phyloP scores from a whole-genome alignment of 805 yeast genomes.

The Yamadazyma phyllophila region DNA sequence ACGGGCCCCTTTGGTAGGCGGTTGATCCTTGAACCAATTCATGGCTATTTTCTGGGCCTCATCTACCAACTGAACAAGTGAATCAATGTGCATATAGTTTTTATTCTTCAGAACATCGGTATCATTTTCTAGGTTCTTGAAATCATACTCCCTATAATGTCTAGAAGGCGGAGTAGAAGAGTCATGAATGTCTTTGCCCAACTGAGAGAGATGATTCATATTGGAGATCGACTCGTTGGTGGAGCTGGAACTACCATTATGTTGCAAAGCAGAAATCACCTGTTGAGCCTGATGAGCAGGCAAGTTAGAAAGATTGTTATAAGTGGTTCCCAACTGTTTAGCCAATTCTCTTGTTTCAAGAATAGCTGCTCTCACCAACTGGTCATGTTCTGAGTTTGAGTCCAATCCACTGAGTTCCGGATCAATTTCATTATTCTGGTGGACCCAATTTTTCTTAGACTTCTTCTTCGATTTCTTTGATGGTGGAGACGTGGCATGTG shows the following conservation, averaged over 20 bases:
- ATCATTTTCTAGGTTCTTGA: conserved; percentile 3
- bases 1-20: conserved; percentile 33
- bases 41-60: conserved; percentile 36
- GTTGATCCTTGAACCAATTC: conserved; percentile 33
- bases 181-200: conserved; percentile 4
- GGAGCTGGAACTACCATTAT: conserved; percentile 4
- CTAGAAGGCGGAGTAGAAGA: not conserved
- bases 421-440: conserved; percentile 25
- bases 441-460: conserved; percentile 12
- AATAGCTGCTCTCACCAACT: conserved; percentile 67
- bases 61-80: conserved; percentile 32
- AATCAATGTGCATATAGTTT: conserved; percentile 25
- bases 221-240: conserved; percentile 5
- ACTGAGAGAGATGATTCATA: conserved; percentile 8
- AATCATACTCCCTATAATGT: not conserved
- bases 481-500: not conserved
- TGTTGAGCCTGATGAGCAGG: conserved; percentile 27
- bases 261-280: conserved; percentile 26
- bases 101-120: conserved; percentile 5
- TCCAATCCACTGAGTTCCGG: conserved; percentile 39
- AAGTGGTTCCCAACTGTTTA: conserved; percentile 22
- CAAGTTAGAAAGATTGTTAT: conserved; percentile 8
- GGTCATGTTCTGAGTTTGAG: conserved; percentile 52
- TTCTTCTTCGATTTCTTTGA: conserved; percentile 10
- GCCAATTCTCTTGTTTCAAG: conserved; percentile 66